phyloP scores from a whole-genome alignment of 2,329 filamentous ascomycete genomes.

The Aspergillus intermedius region DNA sequence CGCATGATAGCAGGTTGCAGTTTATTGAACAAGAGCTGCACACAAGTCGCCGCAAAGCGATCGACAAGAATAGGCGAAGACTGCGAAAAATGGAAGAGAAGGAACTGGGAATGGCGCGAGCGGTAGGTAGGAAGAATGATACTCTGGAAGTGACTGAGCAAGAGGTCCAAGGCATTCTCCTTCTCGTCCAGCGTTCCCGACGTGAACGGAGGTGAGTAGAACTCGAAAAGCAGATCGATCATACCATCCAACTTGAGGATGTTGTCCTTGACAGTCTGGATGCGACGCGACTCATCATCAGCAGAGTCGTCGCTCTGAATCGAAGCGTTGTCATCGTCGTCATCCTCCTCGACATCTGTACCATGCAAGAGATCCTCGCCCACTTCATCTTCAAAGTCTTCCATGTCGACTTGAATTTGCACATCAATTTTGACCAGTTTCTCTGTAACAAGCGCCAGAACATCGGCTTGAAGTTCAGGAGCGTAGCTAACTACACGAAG shows the following conservation, averaged over 20 bases:
- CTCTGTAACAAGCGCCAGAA: constrained; percentile 76
- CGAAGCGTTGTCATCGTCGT: constrained; percentile 61
- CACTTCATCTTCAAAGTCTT: constrained; percentile 84
- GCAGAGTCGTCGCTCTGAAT: constrained; percentile 56
- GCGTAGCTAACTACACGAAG: constrained; percentile 70
- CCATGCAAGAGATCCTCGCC: constrained; percentile 61
- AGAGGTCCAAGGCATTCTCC: constrained; percentile 66
- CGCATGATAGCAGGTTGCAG: constrained; percentile 63
- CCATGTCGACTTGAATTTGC: constrained; percentile 86
- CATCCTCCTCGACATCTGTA: constrained; percentile 36
- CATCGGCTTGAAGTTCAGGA: constrained; percentile 68
- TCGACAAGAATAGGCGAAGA: constrained; percentile 70
- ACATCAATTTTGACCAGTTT: constrained; percentile 90
- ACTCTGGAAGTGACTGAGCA: constrained; percentile 78
- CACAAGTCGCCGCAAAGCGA: constrained; percentile 72
- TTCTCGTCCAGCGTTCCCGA: constrained; percentile 63
- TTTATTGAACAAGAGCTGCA: constrained; percentile 66
- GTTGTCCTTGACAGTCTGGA: constrained; percentile 69
- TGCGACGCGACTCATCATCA: constrained; percentile 39
- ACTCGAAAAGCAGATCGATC: constrained; percentile 77
- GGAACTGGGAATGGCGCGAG: constrained; percentile 88
- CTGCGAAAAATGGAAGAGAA: constrained; percentile 93
- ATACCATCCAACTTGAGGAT: constrained; percentile 88
- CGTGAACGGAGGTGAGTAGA: constrained; percentile 68
- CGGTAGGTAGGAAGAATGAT: constrained; percentile 87